phyloP scores from a whole-genome alignment of 2,329 filamentous ascomycete species.

The Nemania sp. region DNA sequence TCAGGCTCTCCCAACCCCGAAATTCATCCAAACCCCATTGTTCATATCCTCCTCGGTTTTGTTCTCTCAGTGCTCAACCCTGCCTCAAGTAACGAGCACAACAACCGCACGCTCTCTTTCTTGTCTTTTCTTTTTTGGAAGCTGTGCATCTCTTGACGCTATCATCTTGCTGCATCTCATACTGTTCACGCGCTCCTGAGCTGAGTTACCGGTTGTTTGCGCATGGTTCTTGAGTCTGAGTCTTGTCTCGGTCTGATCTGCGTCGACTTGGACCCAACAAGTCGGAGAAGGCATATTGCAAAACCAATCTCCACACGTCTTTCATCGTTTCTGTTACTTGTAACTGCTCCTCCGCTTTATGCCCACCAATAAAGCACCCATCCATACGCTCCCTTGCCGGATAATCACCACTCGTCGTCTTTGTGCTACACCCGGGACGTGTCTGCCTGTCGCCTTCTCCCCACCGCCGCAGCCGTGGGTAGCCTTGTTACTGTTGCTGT shows the following conservation, averaged over 20 bases:
- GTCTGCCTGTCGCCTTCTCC: slow-evolving; percentile 9
- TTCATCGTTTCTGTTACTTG: slow-evolving; percentile 10
- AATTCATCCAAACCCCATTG: slow-evolving; percentile 28
- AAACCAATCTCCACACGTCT: slow-evolving; percentile 24
- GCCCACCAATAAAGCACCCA: slow-evolving; percentile 24
- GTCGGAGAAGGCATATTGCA: slow-evolving; percentile 24
- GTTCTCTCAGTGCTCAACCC: slow-evolving; percentile 8
- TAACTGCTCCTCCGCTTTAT: slow-evolving; percentile 20
- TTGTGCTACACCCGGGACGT: slow-evolving; percentile 26
- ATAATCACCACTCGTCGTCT: slow-evolving; percentile 32
- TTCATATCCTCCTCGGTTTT: slow-evolving; percentile 11
- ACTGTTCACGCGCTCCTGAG: background rate
- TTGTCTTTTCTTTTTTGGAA: background rate
- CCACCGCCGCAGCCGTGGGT: slow-evolving; percentile 16
- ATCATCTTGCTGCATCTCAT: background rate
- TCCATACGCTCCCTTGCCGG: slow-evolving; percentile 18
- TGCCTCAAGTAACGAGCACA: slow-evolving; percentile 10
- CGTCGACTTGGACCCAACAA: background rate
- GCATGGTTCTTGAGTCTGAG: background rate
- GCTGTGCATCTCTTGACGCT: slow-evolving; percentile 3
- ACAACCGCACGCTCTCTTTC: slow-evolving; percentile 4
- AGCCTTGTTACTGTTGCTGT: slow-evolving; percentile 9
- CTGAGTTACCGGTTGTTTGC: background rate
- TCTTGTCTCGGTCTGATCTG: slow-evolving; percentile 10
- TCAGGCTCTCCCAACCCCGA: slow-evolving; percentile 23